Conservation (phyloP, 352 stramenopile species). For the Pilasporangium apinafurcum region DNA sequence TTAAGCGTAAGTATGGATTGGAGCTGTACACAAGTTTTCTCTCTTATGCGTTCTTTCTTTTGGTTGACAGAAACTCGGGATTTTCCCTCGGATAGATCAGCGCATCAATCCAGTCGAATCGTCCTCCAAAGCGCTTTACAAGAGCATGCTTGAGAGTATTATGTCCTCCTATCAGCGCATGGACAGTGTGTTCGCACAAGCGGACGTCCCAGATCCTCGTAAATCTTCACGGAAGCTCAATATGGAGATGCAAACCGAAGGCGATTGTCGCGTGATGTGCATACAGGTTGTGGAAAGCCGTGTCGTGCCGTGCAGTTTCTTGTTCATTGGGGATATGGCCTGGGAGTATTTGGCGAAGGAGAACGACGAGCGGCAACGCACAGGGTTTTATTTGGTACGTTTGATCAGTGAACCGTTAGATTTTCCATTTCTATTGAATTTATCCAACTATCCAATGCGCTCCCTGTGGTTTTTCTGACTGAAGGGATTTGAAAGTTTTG, state of each 20-base stretch:
- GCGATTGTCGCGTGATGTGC: slow-evolving; percentile 22
- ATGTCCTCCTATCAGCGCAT: slow-evolving; percentile 18
- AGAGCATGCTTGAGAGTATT: slow-evolving; percentile 28
- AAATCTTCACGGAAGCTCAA: slow-evolving; percentile 26
- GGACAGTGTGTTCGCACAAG: slow-evolving; percentile 22
- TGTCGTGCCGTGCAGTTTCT: slow-evolving; percentile 21
- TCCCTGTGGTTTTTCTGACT: not conserved
- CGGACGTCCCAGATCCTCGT: slow-evolving; percentile 8
- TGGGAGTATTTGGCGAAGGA: slow-evolving; percentile 23
- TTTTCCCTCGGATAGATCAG: not conserved
- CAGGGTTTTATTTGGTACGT: slow-evolving; percentile 27
- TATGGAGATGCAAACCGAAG: slow-evolving; percentile 34
- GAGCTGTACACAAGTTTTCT: no score
- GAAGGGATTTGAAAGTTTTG: slow-evolving; percentile 32
- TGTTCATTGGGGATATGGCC: slow-evolving; percentile 16
- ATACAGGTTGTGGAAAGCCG: slow-evolving; percentile 38
- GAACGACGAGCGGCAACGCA: slow-evolving; percentile 9
- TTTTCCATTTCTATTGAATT: no score
- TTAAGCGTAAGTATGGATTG: no score
- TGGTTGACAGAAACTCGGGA: no score
- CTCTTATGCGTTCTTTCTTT: no score
- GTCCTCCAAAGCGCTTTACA: slow-evolving; percentile 24
- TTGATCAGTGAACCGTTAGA: not conserved
- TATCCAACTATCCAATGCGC: no score
- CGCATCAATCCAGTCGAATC: no score